phyloP scores from a whole-genome alignment of 2,329 filamentous ascomycete genomes.

The Knoxdaviesia proteae region DNA sequence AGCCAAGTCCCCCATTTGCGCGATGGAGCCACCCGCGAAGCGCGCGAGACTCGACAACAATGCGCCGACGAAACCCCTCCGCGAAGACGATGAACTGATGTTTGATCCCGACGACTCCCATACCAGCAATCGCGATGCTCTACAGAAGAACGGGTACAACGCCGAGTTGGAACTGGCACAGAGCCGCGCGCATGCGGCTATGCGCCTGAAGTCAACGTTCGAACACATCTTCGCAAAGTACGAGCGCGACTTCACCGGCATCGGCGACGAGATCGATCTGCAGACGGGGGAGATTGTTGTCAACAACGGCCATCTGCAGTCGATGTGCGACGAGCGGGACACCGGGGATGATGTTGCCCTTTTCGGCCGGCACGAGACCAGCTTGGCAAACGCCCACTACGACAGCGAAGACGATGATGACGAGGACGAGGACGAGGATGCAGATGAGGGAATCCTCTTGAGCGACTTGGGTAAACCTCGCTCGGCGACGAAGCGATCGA shows the following conservation, averaged over 20 bases:
- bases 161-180: constrained; percentile 36
- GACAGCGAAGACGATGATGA: constrained; percentile 12
- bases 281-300: constrained; percentile 65
- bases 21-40: too few species aligned
- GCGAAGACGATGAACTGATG: constrained; percentile 25
- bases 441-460: constrained; percentile 15
- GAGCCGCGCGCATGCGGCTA: constrained; percentile 44
- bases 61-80: too few species aligned
- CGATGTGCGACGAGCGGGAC: constrained; percentile 35
- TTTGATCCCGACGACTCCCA: constrained; percentile 25
- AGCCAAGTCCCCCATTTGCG: too few species aligned
- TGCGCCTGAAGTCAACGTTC: constrained; percentile 61
- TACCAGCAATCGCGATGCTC: background rate
- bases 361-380: background rate
- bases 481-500: background rate
- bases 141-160: constrained; percentile 18
- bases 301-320: constrained; percentile 65
- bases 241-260: constrained; percentile 56
- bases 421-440: constrained; percentile 14
- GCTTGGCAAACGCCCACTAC: constrained; percentile 8
- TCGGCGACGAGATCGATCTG: constrained; percentile 81
- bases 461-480: constrained; percentile 9
- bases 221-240: constrained; percentile 85
- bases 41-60: too few species aligned
- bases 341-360: constrained; percentile 14